These are phyloP conservation scores for Daedaleopsis nitida DNA, from an alignment of 768 basidiomycete genomes.

Conservation along the genomic window DNA sequence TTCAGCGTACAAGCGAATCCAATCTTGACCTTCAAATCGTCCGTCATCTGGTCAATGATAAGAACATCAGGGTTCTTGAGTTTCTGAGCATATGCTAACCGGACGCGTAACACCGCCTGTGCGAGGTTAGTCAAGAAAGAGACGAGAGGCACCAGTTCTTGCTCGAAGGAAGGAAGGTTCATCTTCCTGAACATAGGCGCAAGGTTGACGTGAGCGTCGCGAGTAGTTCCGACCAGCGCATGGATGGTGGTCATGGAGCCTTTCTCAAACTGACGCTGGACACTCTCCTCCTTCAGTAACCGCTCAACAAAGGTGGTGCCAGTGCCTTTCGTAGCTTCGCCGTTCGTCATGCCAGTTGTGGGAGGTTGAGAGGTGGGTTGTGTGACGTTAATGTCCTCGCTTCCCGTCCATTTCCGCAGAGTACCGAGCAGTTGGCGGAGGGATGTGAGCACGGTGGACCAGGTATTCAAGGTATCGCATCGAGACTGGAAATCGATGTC, in stretches of 20 bases:
- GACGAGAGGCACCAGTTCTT: constrained; percentile 86
- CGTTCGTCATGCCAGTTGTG: constrained; percentile 31
- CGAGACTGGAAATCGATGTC: constrained; percentile 74
- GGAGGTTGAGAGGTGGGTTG: constrained; percentile 68
- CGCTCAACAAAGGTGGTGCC: constrained; percentile 91
- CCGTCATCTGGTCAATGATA: constrained; percentile 92
- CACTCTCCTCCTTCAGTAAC: constrained; percentile 93
- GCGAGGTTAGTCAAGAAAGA: constrained; percentile 96
- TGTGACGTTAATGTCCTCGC: constrained; percentile 86
- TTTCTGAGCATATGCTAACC: constrained; percentile 86
- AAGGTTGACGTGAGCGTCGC: constrained; percentile 83
- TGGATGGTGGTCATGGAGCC: constrained; percentile 87
- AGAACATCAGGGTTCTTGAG: constrained; percentile 86
- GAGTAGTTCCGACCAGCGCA: constrained; percentile 80
- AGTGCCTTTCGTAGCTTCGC: constrained; percentile 51
- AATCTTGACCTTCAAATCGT: constrained; percentile 89
- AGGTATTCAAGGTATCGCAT: constrained; percentile 87
- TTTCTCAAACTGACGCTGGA: constrained; percentile 92
- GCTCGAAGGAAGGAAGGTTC: constrained; percentile 90
- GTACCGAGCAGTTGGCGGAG: constrained; percentile 80
- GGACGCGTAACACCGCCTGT: constrained; percentile 86
- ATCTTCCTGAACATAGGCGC: constrained; percentile 77
- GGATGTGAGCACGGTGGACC: constrained; percentile 86
- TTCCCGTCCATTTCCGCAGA: constrained; percentile 92
- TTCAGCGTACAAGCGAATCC: constrained; percentile 94